phyloP scores from a whole-genome alignment of 2,329 filamentous ascomycete genomes.

The Helminthosporium solani region DNA sequence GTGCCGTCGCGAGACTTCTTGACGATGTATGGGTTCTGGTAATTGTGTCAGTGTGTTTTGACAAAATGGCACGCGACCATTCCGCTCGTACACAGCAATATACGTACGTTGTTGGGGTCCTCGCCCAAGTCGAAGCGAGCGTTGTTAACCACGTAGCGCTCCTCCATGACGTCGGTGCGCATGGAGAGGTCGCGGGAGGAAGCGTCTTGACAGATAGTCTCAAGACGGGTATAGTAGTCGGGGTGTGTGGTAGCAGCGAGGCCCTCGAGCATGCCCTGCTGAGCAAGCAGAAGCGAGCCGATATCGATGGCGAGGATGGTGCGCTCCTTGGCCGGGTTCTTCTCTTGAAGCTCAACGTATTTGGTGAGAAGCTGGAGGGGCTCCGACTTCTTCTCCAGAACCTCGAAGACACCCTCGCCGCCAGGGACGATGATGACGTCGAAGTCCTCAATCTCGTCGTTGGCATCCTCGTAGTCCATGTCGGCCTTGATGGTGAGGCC shows the following conservation, averaged over 20 bases:
- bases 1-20: slow-evolving; percentile 55
- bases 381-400: slow-evolving; percentile 65
- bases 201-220: slow-evolving; percentile 76
- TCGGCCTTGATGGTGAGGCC: slow-evolving; percentile 72
- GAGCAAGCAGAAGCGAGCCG: slow-evolving; percentile 73
- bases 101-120: slow-evolving; percentile 65
- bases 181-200: slow-evolving; percentile 69
- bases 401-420: slow-evolving; percentile 60
- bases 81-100: background rate
- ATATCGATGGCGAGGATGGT: slow-evolving; percentile 80
- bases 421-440: slow-evolving; percentile 79
- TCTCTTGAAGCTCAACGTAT: slow-evolving; percentile 77
- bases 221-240: slow-evolving; percentile 76
- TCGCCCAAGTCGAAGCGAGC: slow-evolving; percentile 78
- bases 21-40: slow-evolving; percentile 78
- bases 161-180: slow-evolving; percentile 80
- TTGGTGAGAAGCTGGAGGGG: slow-evolving; percentile 68
- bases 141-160: slow-evolving; percentile 89
- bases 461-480: slow-evolving; percentile 75
- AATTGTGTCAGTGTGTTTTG: background rate
- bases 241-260: slow-evolving; percentile 81
- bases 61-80: background rate
- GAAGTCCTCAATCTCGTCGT: slow-evolving; percentile 70
- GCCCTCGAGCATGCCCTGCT: slow-evolving; percentile 74
- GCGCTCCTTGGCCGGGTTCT: slow-evolving; percentile 75